Evolutionary conservation across 768 basidiomycete species (phyloP).

Genomic region (Roridomyces roridus): DNA sequence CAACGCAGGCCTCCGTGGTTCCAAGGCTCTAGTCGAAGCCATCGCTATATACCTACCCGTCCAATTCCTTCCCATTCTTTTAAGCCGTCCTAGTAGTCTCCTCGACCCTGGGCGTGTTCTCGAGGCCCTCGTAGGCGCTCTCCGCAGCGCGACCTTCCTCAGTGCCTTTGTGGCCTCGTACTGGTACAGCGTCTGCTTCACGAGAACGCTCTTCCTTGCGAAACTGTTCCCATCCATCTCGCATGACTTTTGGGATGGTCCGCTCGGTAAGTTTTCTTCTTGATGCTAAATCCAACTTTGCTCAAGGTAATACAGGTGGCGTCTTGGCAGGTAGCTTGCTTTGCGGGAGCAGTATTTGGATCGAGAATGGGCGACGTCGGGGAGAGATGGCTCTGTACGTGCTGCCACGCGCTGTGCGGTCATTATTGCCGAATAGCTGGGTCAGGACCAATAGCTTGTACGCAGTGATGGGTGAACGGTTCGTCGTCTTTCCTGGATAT

Average conservation of each 20-base stretch:
- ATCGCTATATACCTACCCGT: slow-evolving; percentile 74
- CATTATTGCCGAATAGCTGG: slow-evolving; percentile 65
- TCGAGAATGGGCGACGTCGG: slow-evolving; percentile 72
- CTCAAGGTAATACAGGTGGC: slow-evolving; percentile 30
- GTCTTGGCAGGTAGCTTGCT: slow-evolving; percentile 68
- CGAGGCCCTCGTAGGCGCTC: slow-evolving; percentile 51
- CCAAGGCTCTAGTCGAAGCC: slow-evolving; percentile 66
- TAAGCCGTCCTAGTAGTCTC: slow-evolving; percentile 62
- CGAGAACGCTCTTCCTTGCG: slow-evolving; percentile 69
- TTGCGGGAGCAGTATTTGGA: slow-evolving; percentile 80
- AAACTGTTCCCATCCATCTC: slow-evolving; percentile 69
- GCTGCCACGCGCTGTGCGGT: slow-evolving; percentile 69
- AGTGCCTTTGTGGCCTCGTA: slow-evolving; percentile 73
- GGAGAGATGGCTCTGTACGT: slow-evolving; percentile 86
- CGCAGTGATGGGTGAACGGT: slow-evolving; percentile 63
- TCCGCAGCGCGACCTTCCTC: slow-evolving; percentile 76
- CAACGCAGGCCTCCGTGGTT: slow-evolving; percentile 60
- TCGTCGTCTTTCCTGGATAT: slow-evolving; percentile 23
- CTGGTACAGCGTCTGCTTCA: slow-evolving; percentile 74
- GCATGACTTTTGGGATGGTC: slow-evolving; percentile 83
- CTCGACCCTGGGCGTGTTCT: slow-evolving; percentile 49
- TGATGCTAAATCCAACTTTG: no score
- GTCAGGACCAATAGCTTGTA: slow-evolving; percentile 47
- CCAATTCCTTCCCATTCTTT: slow-evolving; percentile 69
- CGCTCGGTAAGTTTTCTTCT: slow-evolving; percentile 48